These are phyloP conservation scores for Atkinsonella texensis DNA, from an alignment of 2,329 filamentous ascomycete genomes.

Conservation along the genomic window DNA sequence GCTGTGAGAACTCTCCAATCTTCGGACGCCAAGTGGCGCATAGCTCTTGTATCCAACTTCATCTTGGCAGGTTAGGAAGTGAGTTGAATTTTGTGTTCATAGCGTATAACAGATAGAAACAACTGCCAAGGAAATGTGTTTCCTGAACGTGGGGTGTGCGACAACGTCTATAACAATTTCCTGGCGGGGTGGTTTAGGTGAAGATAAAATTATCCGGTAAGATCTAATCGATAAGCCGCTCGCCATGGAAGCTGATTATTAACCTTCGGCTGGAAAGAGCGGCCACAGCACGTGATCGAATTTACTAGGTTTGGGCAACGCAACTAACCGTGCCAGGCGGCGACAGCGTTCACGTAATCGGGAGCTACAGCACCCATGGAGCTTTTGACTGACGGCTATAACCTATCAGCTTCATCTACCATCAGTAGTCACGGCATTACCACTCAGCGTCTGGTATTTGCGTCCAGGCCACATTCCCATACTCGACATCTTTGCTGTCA, in stretches of 20 bases:
- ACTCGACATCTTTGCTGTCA: slow-evolving; percentile 6
- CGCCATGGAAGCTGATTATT: slow-evolving; percentile 1
- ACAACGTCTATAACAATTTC: slow-evolving; percentile 7
- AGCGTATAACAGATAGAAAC: neutral
- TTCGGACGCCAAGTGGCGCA: slow-evolving; percentile 83
- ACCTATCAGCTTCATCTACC: slow-evolving; percentile 26
- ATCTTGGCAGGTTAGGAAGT: slow-evolving; percentile 36
- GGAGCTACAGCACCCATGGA: slow-evolving; percentile 21
- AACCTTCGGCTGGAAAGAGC: slow-evolving; percentile 5
- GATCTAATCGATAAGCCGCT: slow-evolving; percentile 19
- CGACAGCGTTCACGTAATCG: slow-evolving; percentile 35
- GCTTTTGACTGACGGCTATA: slow-evolving; percentile 22
- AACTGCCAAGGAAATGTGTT: neutral
- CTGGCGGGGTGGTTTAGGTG: slow-evolving; percentile 12
- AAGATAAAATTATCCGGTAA: slow-evolving; percentile 17
- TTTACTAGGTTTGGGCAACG: slow-evolving; percentile 15
- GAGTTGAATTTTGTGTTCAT: neutral
- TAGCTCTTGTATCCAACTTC: slow-evolving; percentile 89
- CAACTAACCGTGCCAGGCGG: slow-evolving; percentile 26
- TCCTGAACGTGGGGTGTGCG: neutral
- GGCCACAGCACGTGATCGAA: slow-evolving; percentile 19
- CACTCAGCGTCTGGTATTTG: neutral
- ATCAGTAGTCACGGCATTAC: neutral
- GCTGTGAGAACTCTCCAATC: slow-evolving; percentile 94
- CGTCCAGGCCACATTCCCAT: neutral